Evolutionary conservation across 345 rosid genomes (phyloP).

Genomic region (Acer campestre): DNA sequence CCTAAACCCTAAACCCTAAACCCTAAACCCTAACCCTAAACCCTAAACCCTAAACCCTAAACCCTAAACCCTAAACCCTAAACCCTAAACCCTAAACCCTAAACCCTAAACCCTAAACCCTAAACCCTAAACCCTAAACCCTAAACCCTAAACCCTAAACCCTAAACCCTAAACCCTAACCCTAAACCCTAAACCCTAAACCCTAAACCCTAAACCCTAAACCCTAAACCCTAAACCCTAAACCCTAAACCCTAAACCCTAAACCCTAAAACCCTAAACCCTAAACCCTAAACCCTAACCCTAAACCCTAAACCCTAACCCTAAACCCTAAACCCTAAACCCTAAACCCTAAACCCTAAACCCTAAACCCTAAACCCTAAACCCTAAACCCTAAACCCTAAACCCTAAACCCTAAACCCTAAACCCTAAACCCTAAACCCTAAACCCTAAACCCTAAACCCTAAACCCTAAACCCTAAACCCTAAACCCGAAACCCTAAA

Average conservation of each 20-base stretch:
- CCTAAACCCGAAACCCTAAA: slow-evolving; percentile 28
- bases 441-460: slow-evolving; percentile 18
- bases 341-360: slow-evolving; percentile 7
- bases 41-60: slow-evolving; percentile 25
- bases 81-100: slow-evolving; percentile 29
- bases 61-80: slow-evolving; percentile 27
- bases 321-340: slow-evolving; percentile 18
- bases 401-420: slow-evolving; percentile 25
- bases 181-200: slow-evolving; percentile 31
- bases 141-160: slow-evolving; percentile 32
- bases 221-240: slow-evolving; percentile 29
- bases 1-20: slow-evolving; percentile 17
- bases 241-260: slow-evolving; percentile 33
- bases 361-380: slow-evolving; percentile 31
- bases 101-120: slow-evolving; percentile 28
- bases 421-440: slow-evolving; percentile 38
- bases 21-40: slow-evolving; percentile 22
- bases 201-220: slow-evolving; percentile 32
- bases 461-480: background rate
- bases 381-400: slow-evolving; percentile 31
- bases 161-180: slow-evolving; percentile 32
- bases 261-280: slow-evolving; percentile 31
- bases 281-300: slow-evolving; percentile 29
- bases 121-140: slow-evolving; percentile 15
- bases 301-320: slow-evolving; percentile 33